Evolutionary conservation across 192 early-diverging fungal genomes (phyloP), one percentile per base, ranked within the genome.

Genomic region (Podila clonocystis): DNA sequence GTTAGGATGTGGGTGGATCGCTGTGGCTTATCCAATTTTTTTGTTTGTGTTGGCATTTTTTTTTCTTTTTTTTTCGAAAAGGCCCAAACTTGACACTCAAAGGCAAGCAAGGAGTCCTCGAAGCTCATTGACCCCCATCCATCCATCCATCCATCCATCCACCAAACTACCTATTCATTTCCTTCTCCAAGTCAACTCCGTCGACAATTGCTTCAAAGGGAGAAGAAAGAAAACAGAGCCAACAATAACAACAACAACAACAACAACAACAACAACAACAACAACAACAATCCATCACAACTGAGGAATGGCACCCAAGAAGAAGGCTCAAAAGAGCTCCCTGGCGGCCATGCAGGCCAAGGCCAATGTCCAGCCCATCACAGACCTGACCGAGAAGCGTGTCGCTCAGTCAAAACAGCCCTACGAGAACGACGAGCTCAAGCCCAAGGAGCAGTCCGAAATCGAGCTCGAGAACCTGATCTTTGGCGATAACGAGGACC

Each of bases 401-500:
- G 74, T 63, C 4, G 49, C 24, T 30, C 11, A 63, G n/a, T 28
- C 68, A 5, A 17, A 29, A 38, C 34, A 58, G 5, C 50, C 55
- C 20, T 28, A 66, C 26, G 48, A 72, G 49, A 58, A 66, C 17
- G 58, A 67, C 6, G 48, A 68, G 15, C 24, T 61, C 12, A 75
- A 71, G n/a, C 74, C 79, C 41, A 94, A 93, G 82, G 89, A 93
- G 34, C 78, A 84, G 50, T 87, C 90, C 8, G 95, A 96, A 69
- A 58, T 84, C 12, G 93, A 92, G 73, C 87, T 96, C 17, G 95
- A 95, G 72, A 85, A 70, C 50, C 75, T 94, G 48, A 89, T 95
- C 22, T 95, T 96, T 88, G 95, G 95, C 7, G 91, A 78, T 34
- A 90, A 87, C 41, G 75, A 78, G 20, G 82, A 85, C 33, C 28